Base-by-base conservation (phyloP, 148 eudicot species). In the Cornus controversa region DNA sequence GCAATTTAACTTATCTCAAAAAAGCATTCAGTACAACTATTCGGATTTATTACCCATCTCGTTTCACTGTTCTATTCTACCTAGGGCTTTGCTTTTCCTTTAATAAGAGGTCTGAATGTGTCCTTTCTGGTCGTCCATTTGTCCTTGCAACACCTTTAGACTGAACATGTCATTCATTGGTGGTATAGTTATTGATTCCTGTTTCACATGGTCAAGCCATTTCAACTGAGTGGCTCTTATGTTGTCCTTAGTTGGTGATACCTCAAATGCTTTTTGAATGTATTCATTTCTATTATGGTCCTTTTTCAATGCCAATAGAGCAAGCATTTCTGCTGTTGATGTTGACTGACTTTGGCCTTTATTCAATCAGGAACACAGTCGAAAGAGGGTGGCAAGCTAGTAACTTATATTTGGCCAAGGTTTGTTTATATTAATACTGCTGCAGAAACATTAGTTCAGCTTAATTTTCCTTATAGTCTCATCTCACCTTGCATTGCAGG, bases 321-420 rank as follows among this genome's bases (percentile, higher is more conserved):
- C 36, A 42, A 66, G 42, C 36, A 69, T 36, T 74, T 57, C 6
- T 36, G 18, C 37, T 4, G 18, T 54, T 11, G 66, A 76, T 71
- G 63, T n/a, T 72, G 40, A 79, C 63, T 47, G 36, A 68, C 53
- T 40, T 73, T 68, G 4, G 63, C 25, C 15, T 16, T 54, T 73
- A 18, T 67, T 40, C 31, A 11, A 36, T 53, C 79, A 88, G 91
- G 80, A 76, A 66, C 72, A 80, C 11, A 8, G 81, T 29, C 68
- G 87, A 88, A 22, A 81, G 66, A 72, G 85, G 80, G 14, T 53
- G 80, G 73, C 87, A 86, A 60, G 84, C 84, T 58, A 81, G 84
- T 70, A 82, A 88, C 42, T 77, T 85, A 27, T 72, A 77, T 77
- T 67, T 85, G 75, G 91, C 91, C 37, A 88, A 88, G 91, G 88